Conservation (phyloP, 2,329 filamentous ascomycete genomes). For the Didymella pinodella region DNA sequence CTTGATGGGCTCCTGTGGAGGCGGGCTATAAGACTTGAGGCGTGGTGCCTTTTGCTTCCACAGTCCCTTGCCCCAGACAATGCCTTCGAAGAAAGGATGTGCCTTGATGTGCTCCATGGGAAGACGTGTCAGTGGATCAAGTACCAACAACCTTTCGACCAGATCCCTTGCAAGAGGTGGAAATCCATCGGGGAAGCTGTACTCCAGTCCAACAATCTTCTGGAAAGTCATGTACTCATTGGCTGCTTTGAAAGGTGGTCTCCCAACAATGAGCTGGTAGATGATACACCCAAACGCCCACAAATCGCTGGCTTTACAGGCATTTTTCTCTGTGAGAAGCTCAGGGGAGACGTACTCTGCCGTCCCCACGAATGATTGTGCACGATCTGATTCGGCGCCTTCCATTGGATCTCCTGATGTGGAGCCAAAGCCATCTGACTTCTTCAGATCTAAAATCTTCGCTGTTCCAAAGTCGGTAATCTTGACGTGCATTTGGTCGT, state of each 20-base stretch:
- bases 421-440: conserved; percentile 53
- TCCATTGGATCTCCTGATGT: conserved; percentile 61
- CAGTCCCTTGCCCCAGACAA: conserved; percentile 80
- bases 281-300: conserved; percentile 99
- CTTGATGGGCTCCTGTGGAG: conserved; percentile 71
- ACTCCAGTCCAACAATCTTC: conserved; percentile 94
- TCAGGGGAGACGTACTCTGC: conserved; percentile 98
- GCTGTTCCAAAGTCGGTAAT: conserved; percentile 99
- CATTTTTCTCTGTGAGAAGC: conserved; percentile 93
- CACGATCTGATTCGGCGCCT: conserved; percentile 71
- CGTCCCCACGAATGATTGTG: conserved; percentile 95
- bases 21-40: conserved; percentile 82
- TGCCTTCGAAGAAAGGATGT: conserved; percentile 91
- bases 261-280: conserved; percentile 93
- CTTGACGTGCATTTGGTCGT: conserved; percentile 96
- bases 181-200: conserved; percentile 90
- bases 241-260: conserved; percentile 93
- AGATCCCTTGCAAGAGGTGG: conserved; percentile 85
- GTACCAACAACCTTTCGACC: conserved; percentile 86
- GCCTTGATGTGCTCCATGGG: conserved; percentile 97
- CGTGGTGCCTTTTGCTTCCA: conserved; percentile 92
- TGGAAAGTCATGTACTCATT: conserved; percentile 98
- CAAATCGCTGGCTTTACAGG: conserved; percentile 95
- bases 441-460: conserved; percentile 76
- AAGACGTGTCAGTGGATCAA: conserved; percentile 83